Evolutionary conservation across 1,284 basidiomycete genomes (phyloP), one percentile per base, ranked within the genome.

Genomic region (Sanghuangporus sanghuang): DNA sequence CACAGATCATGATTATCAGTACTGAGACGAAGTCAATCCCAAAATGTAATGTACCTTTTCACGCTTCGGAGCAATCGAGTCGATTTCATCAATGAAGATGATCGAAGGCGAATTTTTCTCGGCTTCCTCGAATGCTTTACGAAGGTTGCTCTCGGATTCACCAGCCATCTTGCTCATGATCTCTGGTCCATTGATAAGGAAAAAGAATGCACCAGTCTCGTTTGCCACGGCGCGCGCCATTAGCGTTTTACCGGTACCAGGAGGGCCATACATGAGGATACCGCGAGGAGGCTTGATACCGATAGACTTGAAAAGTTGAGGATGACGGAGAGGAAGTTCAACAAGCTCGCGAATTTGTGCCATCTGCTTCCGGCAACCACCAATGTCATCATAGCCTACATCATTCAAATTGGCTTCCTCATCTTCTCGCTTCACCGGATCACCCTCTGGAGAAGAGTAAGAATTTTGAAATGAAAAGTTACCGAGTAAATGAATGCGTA

Each of bases 131-230:
- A 99, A 99, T 6, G 96, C 96, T 76, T 99, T 98, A 69, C 97
- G 84, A 66, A 99, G 79, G 77, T 99, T 99, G 69, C 92, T 95
- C 76, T 99, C 97, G 73, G 89, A 92, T 79, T 99, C 97, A 72
- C 96, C 96, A 64, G 96, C 96, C 96, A 98, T 98, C 82, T 98
- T 99, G 73, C 92, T 95, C 96, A 99, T 99, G 76, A 99, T 98
- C 77, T 99, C 97, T 56, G 96, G 97, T 67, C 97, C 96, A 73
- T 98, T 99, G 80, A 99, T 99, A 64, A 98, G 81, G 89, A 99
- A 99, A 85, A 99, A 99, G 86, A 99, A 99, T 21, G 97, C 97
- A 61, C 97, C 96, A 36, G 96, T 99, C 78, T 99, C 97, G 75
- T 99, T 99, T 67, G 96, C 97, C 50, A 99, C 97, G 9, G 97